phyloP scores from a whole-genome alignment of 2,329 filamentous ascomycete species.

The Aaosphaeria arxii region DNA sequence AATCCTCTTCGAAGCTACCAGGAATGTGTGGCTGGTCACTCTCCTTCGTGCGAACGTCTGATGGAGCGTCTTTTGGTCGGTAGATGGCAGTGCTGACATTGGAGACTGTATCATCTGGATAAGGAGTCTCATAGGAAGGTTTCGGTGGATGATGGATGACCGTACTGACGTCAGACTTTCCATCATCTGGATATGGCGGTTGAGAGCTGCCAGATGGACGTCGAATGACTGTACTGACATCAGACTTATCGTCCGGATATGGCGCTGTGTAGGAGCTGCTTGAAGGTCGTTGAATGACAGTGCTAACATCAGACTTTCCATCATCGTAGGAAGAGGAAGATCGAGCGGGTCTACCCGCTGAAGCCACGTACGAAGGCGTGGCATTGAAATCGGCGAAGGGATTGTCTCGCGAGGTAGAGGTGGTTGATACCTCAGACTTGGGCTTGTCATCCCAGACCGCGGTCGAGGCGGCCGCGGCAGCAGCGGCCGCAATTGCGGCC shows the following conservation, averaged over 20 bases:
- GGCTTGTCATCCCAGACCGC: not conserved
- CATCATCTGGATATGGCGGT: no score
- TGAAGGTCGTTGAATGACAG: slow-evolving; percentile 17
- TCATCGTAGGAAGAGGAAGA: no score
- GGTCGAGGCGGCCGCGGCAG: slow-evolving; percentile 12
- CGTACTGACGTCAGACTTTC: no score
- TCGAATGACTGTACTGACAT: slow-evolving; percentile 25
- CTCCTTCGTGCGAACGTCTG: no score
- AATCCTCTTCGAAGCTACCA: slow-evolving; percentile 55
- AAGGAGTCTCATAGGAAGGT: no score
- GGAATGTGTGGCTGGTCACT: slow-evolving; percentile 50
- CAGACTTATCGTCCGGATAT: slow-evolving; percentile 42
- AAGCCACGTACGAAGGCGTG: slow-evolving; percentile 9
- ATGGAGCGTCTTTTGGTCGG: no score
- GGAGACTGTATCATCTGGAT: no score
- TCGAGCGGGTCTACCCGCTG: not conserved
- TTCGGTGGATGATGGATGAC: no score
- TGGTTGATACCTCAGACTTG: no score
- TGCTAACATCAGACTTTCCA: no score
- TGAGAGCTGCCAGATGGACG: no score
- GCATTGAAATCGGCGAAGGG: slow-evolving; percentile 18
- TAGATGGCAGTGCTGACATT: no score
- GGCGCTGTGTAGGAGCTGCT: slow-evolving; percentile 35
- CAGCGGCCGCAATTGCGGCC: slow-evolving; percentile 1
- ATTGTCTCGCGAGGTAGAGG: slow-evolving; percentile 10